Conservation (phyloP, 352 stramenopile genomes). For the Phytophthora megakarya region DNA sequence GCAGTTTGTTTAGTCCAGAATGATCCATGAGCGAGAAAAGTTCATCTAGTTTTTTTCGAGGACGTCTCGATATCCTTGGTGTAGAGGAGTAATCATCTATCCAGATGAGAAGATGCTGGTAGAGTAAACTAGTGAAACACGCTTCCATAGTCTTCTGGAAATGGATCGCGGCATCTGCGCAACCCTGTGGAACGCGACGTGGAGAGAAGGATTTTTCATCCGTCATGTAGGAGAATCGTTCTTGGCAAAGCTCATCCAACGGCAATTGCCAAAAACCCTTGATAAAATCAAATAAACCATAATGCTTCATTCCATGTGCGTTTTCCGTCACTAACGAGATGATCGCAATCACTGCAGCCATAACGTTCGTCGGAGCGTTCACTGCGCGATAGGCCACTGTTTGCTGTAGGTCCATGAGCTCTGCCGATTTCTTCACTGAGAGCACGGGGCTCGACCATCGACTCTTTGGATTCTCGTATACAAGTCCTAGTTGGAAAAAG, state of each 20-base stretch:
- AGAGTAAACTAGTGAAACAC: too few relatives aligned
- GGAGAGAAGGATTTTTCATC: slow-evolving; percentile 23
- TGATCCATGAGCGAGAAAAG: slow-evolving; percentile 22
- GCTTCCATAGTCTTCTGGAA: too few relatives aligned
- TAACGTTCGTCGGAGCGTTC: not conserved
- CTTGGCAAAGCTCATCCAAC: not conserved
- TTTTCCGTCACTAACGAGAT: slow-evolving; percentile 10
- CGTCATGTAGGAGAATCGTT: slow-evolving; percentile 22
- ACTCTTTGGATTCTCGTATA: slow-evolving; percentile 9
- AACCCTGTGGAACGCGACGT: slow-evolving; percentile 9
- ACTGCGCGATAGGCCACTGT: slow-evolving; percentile 2
- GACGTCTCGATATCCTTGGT: slow-evolving; percentile 23
- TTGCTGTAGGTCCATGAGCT: slow-evolving; percentile 1
- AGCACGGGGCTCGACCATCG: slow-evolving; percentile 6
- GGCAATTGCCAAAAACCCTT: slow-evolving; percentile 6
- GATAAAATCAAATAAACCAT: slow-evolving; percentile 9
- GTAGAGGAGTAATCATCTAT: slow-evolving; percentile 40
- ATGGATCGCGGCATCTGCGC: not conserved
- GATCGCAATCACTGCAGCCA: slow-evolving; percentile 11
- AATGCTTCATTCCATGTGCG: slow-evolving; percentile 6
- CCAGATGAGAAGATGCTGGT: slow-evolving; percentile 8
- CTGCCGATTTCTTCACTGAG: slow-evolving; percentile 7
- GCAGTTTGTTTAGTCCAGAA: slow-evolving; percentile 30
- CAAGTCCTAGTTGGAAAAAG: too few relatives aligned
- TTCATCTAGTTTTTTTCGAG: slow-evolving; percentile 19